phyloP scores from a whole-genome alignment of 305 asterid genomes.

The Plantago lanceolata region DNA sequence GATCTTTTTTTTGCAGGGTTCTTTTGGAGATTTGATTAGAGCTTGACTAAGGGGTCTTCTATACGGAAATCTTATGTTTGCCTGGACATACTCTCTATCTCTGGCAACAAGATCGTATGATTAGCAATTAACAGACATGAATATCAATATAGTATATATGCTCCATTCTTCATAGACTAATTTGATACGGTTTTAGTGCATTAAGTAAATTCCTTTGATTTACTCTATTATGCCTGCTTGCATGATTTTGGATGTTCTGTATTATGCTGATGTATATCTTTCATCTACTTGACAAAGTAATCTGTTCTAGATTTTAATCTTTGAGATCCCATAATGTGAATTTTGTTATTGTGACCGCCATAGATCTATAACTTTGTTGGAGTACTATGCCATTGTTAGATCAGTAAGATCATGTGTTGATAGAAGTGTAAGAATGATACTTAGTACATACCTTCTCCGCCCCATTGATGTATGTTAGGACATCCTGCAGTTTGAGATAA shows the following conservation, averaged over 20 bases:
- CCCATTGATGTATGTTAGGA: conserved; percentile 53
- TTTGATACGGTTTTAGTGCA: conserved; percentile 5
- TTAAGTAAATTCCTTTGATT: conserved; percentile 8
- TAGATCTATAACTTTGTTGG: neutral
- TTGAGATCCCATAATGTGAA: neutral
- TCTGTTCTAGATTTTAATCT: neutral
- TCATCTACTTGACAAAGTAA: conserved; percentile 1
- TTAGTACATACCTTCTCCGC: conserved; percentile 62
- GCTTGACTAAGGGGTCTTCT: conserved; percentile 17
- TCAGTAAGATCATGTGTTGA: too few relatives aligned
- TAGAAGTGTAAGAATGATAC: too few relatives aligned
- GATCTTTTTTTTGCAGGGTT: conserved; percentile 13
- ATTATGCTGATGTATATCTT: neutral
- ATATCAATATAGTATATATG: neutral
- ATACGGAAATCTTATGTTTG: conserved; percentile 12
- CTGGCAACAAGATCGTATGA: neutral
- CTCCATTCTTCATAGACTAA: neutral
- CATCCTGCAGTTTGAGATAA: conserved; percentile 61
- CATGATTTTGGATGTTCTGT: conserved; percentile 1
- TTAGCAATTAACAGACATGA: neutral
- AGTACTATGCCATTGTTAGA: neutral
- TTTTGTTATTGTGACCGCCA: neutral
- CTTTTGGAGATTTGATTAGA: conserved; percentile 19
- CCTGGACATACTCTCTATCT: conserved; percentile 1
- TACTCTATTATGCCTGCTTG: neutral